phyloP scores from a whole-genome alignment of 225 moss, liverwort and hornwort species.

The Pseudisothecium myosuroides region DNA sequence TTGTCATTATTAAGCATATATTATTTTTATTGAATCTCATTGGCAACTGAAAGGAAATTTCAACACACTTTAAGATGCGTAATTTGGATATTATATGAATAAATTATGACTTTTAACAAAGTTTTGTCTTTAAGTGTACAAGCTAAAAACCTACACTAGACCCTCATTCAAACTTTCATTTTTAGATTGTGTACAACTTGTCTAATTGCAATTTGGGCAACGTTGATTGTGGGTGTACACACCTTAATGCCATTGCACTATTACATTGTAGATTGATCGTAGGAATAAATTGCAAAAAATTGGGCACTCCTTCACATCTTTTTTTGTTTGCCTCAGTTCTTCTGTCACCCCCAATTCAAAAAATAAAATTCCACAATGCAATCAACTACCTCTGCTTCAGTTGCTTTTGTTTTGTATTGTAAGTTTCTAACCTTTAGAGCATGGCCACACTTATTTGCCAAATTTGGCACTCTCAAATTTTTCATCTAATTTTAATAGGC shows the following conservation, averaged over 20 bases:
- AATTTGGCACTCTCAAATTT: too few relatives aligned
- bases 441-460: too few relatives aligned
- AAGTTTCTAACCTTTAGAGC: background rate
- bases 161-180: background rate
- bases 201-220: background rate
- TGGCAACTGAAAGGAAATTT: too few relatives aligned
- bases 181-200: background rate
- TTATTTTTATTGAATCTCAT: too few relatives aligned
- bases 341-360: too few relatives aligned
- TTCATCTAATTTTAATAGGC: too few relatives aligned
- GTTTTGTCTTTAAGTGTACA: background rate
- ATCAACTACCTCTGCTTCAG: background rate
- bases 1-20: background rate
- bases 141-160: background rate
- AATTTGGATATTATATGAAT: background rate
- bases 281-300: background rate
- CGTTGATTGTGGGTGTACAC: background rate
- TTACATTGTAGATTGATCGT: too few relatives aligned
- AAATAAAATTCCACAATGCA: background rate
- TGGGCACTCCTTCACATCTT: background rate
- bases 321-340: background rate
- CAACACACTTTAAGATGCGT: background rate
- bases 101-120: background rate
- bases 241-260: background rate
- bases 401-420: background rate